Percentiles rank a stretch among this genome's conserved stretches.
Conservation (phyloP, 1,284 basidiomycete genomes). For the Ustilago sp. region DNA sequence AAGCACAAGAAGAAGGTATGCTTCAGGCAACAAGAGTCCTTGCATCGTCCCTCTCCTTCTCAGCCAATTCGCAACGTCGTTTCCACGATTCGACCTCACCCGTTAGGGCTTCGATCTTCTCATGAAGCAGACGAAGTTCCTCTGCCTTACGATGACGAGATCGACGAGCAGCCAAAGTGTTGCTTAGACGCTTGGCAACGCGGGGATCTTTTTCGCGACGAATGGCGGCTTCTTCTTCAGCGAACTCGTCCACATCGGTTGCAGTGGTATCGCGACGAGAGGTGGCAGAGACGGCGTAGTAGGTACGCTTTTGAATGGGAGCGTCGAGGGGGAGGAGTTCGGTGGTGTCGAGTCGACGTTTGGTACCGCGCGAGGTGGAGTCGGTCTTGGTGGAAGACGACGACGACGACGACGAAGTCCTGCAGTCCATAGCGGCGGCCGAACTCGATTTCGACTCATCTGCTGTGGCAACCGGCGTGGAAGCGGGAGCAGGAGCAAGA, state of each 20-base stretch:
- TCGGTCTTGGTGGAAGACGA: slow-evolving; percentile 32
- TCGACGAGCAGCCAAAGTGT: slow-evolving; percentile 67
- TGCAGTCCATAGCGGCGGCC: slow-evolving; percentile 31
- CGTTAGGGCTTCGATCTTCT: slow-evolving; percentile 60
- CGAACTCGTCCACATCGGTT: slow-evolving; percentile 38
- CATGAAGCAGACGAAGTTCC: slow-evolving; percentile 62
- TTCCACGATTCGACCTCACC: slow-evolving; percentile 64
- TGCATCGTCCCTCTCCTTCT: slow-evolving; percentile 61
- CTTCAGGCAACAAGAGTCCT: slow-evolving; percentile 14
- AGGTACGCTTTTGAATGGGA: slow-evolving; percentile 66
- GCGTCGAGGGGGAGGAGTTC: slow-evolving; percentile 68
- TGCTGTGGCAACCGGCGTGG: not conserved
- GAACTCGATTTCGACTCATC: slow-evolving; percentile 13
- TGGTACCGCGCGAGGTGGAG: slow-evolving; percentile 43
- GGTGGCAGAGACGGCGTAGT: slow-evolving; percentile 65
- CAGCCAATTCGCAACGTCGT: slow-evolving; percentile 61
- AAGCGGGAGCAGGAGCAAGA: slow-evolving; percentile 16
- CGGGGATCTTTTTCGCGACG: slow-evolving; percentile 60
- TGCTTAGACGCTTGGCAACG: slow-evolving; percentile 66
- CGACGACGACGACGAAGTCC: slow-evolving; percentile 37
- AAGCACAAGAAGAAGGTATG: slow-evolving; percentile 25
- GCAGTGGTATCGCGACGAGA: slow-evolving; percentile 56
- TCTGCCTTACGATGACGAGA: slow-evolving; percentile 67
- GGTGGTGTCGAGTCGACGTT: slow-evolving; percentile 58
- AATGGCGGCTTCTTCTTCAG: slow-evolving; percentile 50